Evolutionary conservation across 1,284 basidiomycete genomes (phyloP).

Genomic region (Vanrija sp.): DNA sequence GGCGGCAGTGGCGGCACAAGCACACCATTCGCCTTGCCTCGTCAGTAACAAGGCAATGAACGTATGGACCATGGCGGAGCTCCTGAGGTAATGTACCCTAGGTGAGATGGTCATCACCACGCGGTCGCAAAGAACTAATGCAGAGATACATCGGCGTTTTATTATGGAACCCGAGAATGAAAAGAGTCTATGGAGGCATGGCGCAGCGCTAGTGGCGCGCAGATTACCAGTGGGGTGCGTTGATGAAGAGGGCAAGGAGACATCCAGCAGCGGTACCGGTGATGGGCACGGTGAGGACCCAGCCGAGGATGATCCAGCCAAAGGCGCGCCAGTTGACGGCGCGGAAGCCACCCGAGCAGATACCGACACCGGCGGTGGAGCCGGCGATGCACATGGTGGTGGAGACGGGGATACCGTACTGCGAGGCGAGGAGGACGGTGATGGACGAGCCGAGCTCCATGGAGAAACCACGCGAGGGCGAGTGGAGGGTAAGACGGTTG

Average conservation of each 20-base stretch:
- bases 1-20: too few relatives aligned
- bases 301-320: constrained; percentile 43
- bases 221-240: constrained; percentile 38
- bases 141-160: too few relatives aligned
- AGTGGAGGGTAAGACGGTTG: constrained; percentile 52
- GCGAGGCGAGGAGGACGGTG: constrained; percentile 52
- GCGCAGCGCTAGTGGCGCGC: too few relatives aligned
- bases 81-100: too few relatives aligned
- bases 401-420: constrained; percentile 46
- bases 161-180: too few relatives aligned
- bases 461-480: constrained; percentile 52
- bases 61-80: too few relatives aligned
- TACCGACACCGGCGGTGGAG: constrained; percentile 42
- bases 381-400: constrained; percentile 48
- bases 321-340: constrained; percentile 47
- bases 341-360: constrained; percentile 46
- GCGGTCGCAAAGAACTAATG: too few relatives aligned
- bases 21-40: too few relatives aligned
- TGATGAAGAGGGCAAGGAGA: constrained; percentile 48
- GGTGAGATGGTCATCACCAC: too few relatives aligned
- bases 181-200: too few relatives aligned
- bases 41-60: too few relatives aligned
- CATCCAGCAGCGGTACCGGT: constrained; percentile 47
- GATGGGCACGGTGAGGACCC: constrained; percentile 50
- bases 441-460: constrained; percentile 54